Evolutionary conservation across 176 grass and related monocot genomes (phyloP).

Genomic region (Paspalum notatum): DNA sequence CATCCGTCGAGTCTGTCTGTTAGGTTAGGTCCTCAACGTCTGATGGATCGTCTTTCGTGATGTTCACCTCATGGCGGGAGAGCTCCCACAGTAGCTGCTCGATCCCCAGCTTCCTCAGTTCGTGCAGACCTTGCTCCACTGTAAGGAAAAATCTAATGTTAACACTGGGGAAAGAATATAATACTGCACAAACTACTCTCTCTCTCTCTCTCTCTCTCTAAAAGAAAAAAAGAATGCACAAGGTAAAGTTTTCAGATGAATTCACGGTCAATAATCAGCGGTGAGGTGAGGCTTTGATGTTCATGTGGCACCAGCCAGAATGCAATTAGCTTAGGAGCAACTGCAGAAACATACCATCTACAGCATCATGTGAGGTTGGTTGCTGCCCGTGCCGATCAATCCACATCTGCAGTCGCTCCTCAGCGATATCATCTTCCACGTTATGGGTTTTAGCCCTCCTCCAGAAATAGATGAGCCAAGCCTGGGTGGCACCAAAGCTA

Average conservation of each 20-base stretch:
- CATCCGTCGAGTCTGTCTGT: neutral
- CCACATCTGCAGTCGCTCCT: slow-evolving; percentile 84
- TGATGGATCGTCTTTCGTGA: slow-evolving; percentile 1
- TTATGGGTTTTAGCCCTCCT: slow-evolving; percentile 76
- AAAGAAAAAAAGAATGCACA: neutral
- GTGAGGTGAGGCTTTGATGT: no score
- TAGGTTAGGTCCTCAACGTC: slow-evolving; percentile 53
- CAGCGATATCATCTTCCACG: slow-evolving; percentile 88
- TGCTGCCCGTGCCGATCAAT: slow-evolving; percentile 60
- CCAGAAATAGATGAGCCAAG: slow-evolving; percentile 94
- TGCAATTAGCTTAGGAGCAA: neutral
- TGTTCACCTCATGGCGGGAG: slow-evolving; percentile 54
- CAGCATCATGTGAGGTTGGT: slow-evolving; percentile 81
- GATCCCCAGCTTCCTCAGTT: slow-evolving; percentile 76
- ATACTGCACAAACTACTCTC: no score
- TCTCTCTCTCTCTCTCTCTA: no score
- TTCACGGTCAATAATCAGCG: neutral
- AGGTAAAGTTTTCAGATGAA: neutral
- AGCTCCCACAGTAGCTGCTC: slow-evolving; percentile 84
- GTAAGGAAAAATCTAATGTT: slow-evolving; percentile 19
- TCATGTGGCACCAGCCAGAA: neutral
- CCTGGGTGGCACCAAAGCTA: slow-evolving; percentile 42
- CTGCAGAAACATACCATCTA: slow-evolving; percentile 67
- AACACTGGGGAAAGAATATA: neutral
- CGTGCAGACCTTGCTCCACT: slow-evolving; percentile 79